Conservation (phyloP, 2,329 filamentous ascomycete species). For the Reticulascus tulasneorum region DNA sequence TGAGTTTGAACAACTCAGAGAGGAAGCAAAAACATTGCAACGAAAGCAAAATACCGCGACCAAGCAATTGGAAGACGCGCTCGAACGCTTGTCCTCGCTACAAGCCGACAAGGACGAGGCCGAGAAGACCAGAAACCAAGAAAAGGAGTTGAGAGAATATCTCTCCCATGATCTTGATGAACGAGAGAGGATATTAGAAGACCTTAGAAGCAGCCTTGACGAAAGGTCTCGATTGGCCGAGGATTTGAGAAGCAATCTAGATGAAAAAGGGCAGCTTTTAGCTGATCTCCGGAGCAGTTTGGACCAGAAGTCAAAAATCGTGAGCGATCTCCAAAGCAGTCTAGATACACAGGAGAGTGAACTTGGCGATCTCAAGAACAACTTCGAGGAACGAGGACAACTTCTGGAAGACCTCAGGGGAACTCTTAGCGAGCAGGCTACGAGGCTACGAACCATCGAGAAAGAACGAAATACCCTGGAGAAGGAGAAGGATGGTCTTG, state of each 20-base stretch:
- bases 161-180: slow-evolving; percentile 9
- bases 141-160: slow-evolving; percentile 6
- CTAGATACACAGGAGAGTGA: no score
- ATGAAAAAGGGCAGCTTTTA: slow-evolving; percentile 6
- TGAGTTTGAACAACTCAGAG: no score
- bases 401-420: no score
- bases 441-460: no score
- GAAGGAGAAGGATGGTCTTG: slow-evolving; percentile 3
- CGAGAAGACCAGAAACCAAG: slow-evolving; percentile 6
- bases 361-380: no score
- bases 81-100: slow-evolving; percentile 7
- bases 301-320: slow-evolving; percentile 4
- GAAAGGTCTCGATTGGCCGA: slow-evolving; percentile 7
- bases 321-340: no score
- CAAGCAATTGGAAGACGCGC: slow-evolving; percentile 11
- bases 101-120: slow-evolving; percentile 9
- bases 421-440: slow-evolving; percentile 3
- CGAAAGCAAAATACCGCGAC: slow-evolving; percentile 8
- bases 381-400: no score
- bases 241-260: slow-evolving; percentile 4
- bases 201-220: slow-evolving; percentile 6
- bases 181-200: slow-evolving; percentile 9
- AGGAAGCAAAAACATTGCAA: slow-evolving; percentile 9
- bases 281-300: no score
- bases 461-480: slow-evolving; percentile 4